Evolutionary conservation across 129 eudicot species (phyloP).

Genomic region (Saposhnikovia divaricata): DNA sequence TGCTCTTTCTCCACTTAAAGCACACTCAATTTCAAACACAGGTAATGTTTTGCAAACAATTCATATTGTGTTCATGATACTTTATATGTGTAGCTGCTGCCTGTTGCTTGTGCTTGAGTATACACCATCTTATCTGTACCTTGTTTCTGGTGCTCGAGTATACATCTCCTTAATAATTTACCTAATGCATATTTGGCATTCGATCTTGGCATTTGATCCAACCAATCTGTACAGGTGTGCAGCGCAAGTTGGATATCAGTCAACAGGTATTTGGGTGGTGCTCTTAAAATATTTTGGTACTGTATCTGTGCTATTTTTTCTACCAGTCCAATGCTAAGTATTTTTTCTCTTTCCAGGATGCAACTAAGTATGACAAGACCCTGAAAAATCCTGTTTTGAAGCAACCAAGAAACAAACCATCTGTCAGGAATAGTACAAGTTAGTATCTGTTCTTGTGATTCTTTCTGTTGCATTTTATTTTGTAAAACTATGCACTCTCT

Average conservation of each 20-base stretch:
- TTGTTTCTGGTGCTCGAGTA: not conserved
- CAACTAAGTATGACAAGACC: constrained; percentile 42
- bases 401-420: constrained; percentile 64
- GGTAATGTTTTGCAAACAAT: constrained; percentile 21
- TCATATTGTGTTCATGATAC: not conserved
- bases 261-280: not conserved
- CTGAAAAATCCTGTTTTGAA: constrained; percentile 25
- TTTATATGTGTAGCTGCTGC: not conserved
- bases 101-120: not conserved
- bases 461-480: not conserved
- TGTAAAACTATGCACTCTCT: not conserved
- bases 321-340: not conserved
- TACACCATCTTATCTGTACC: not conserved
- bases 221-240: constrained; percentile 7
- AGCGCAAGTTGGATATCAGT: constrained; percentile 10
- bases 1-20: constrained; percentile 32
- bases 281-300: not conserved
- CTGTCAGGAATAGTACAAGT: constrained; percentile 57
- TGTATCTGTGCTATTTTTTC: no score
- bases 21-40: constrained; percentile 36
- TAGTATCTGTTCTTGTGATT: constrained; percentile 12
- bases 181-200: not conserved
- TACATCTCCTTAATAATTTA: not conserved
- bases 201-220: not conserved
- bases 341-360: constrained; percentile 33